phyloP scores from a whole-genome alignment of 352 stramenopile genomes.

The Globisporangium mamillatum region DNA sequence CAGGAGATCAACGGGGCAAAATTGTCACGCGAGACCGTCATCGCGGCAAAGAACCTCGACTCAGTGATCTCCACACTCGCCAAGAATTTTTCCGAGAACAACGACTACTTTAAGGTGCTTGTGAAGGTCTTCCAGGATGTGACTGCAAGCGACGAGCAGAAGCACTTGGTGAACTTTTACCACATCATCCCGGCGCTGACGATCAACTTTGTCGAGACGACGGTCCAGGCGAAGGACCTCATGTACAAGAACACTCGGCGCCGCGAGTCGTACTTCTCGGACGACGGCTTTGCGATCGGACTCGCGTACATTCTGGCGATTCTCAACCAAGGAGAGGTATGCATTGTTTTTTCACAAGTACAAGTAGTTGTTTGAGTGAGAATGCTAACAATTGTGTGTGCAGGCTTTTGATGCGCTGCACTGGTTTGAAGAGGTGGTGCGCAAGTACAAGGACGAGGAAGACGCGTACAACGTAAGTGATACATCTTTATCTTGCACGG shows the following conservation, averaged over 20 bases:
- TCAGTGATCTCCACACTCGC: slow-evolving; percentile 82
- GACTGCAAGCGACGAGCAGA: slow-evolving; percentile 82
- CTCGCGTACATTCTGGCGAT: slow-evolving; percentile 93
- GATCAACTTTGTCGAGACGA: slow-evolving; percentile 90
- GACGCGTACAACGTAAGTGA: slow-evolving; percentile 60
- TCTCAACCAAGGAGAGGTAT: slow-evolving; percentile 83
- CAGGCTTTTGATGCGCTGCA: slow-evolving; percentile 87
- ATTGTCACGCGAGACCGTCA: slow-evolving; percentile 75
- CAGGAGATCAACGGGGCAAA: slow-evolving; percentile 55
- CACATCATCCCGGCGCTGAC: slow-evolving; percentile 86
- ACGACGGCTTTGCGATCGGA: slow-evolving; percentile 95
- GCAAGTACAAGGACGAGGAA: slow-evolving; percentile 86
- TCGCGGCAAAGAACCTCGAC: slow-evolving; percentile 85
- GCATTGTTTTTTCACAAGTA: too few species aligned
- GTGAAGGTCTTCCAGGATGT: slow-evolving; percentile 90
- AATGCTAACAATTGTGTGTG: slow-evolving; percentile 2
- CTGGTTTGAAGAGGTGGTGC: slow-evolving; percentile 88
- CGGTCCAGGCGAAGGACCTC: slow-evolving; percentile 90
- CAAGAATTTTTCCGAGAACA: slow-evolving; percentile 91
- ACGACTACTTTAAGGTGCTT: slow-evolving; percentile 92
- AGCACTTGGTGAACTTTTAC: slow-evolving; percentile 92
- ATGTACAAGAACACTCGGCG: slow-evolving; percentile 94
- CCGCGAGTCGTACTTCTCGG: slow-evolving; percentile 94
- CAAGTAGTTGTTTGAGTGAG: background rate
- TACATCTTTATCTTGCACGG: background rate